Evolutionary conservation across 2,329 filamentous ascomycete genomes (phyloP).

Genomic region (Colletotrichum lentis): DNA sequence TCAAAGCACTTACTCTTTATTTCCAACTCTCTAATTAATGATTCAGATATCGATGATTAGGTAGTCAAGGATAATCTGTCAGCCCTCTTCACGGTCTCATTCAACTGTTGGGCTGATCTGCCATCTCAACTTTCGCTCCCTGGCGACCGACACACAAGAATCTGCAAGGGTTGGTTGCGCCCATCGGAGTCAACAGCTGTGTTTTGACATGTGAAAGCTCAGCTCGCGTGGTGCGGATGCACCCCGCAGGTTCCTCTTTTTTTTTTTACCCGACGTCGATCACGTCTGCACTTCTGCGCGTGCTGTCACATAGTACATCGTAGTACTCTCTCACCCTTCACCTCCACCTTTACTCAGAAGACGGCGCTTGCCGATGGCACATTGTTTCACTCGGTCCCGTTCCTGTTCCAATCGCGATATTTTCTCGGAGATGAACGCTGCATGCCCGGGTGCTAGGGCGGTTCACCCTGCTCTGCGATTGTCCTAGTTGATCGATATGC

Average conservation of each 20-base stretch:
- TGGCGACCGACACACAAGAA: conserved; percentile 22
- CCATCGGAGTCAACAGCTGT: conserved; percentile 17
- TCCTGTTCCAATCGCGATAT: conserved; percentile 30
- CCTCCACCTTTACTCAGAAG: conserved; percentile 9
- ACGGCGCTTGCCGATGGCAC: conserved; percentile 15
- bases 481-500: not conserved
- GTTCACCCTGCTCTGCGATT: not conserved
- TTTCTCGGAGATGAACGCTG: conserved; percentile 23
- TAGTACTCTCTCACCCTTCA: conserved; percentile 3
- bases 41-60: not conserved
- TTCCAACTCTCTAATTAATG: not conserved
- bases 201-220: conserved; percentile 36
- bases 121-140: conserved; percentile 37
- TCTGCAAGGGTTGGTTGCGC: conserved; percentile 29
- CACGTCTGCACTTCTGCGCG: conserved; percentile 15
- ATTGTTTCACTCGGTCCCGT: conserved; percentile 29
- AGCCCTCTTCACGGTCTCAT: conserved; percentile 6
- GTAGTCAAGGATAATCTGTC: not conserved
- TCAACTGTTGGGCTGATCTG: conserved; percentile 35
- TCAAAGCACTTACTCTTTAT: not conserved
- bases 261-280: conserved; percentile 26
- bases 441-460: conserved; percentile 18
- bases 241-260: conserved; percentile 38
- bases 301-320: not conserved
- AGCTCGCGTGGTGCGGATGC: conserved; percentile 33